Conservation (phyloP, 257 asterid species). For the Forsythia viridissima region DNA sequence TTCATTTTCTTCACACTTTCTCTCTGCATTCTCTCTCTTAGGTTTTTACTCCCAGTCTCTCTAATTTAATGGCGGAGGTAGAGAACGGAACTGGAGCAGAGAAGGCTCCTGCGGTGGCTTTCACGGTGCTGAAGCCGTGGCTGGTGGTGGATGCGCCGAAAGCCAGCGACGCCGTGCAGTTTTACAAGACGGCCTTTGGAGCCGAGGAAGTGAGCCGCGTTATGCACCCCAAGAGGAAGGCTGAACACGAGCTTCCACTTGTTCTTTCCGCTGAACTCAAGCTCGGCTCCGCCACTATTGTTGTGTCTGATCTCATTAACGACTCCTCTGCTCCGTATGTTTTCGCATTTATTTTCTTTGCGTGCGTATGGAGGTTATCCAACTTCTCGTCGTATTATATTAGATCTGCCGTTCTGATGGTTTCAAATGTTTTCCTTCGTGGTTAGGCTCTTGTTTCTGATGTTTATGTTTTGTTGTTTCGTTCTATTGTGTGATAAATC, state of each 20-base stretch:
- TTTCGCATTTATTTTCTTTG: not conserved
- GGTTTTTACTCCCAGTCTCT: constrained; percentile 24
- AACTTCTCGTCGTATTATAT: not conserved
- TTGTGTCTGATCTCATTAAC: constrained; percentile 71
- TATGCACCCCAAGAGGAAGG: constrained; percentile 73
- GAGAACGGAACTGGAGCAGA: constrained; percentile 34
- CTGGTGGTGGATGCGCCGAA: constrained; percentile 67
- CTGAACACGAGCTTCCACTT: constrained; percentile 80
- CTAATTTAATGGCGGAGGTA: constrained; percentile 47
- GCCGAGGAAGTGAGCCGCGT: constrained; percentile 82
- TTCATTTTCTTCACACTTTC: not conserved
- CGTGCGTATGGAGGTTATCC: not conserved
- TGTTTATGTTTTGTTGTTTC: not conserved
- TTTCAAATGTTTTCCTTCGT: not conserved
- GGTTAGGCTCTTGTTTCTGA: not conserved
- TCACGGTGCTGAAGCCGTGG: constrained; percentile 61
- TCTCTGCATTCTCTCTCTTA: constrained; percentile 23
- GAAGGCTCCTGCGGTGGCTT: constrained; percentile 36
- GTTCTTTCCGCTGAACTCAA: constrained; percentile 66
- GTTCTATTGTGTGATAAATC: too few species aligned
- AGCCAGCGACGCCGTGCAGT: constrained; percentile 72
- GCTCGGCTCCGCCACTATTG: constrained; percentile 53
- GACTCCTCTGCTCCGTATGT: constrained; percentile 54
- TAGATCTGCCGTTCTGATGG: constrained; percentile 22
- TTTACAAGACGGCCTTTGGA: constrained; percentile 85